Percentiles rank a stretch among this genome's conserved stretches.
Conservation (phyloP, 805 yeast genomes). For the Barnettozyma wickerhamii region DNA sequence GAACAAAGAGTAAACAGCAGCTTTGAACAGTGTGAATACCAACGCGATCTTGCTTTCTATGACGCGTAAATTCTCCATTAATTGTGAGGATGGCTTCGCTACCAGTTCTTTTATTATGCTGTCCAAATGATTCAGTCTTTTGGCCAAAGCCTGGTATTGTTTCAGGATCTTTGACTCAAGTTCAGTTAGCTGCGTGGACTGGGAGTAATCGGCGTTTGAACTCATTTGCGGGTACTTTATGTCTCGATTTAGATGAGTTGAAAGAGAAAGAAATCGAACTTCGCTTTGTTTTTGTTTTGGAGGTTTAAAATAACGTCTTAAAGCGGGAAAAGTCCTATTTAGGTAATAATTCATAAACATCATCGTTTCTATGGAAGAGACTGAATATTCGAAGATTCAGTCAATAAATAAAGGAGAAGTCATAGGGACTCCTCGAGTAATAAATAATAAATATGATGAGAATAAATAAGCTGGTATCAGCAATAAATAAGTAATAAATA, state of each 20-base stretch:
- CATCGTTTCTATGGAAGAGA: too few relatives aligned
- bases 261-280: background rate
- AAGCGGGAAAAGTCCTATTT: too few relatives aligned
- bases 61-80: slow-evolving; percentile 48
- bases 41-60: slow-evolving; percentile 61
- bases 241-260: background rate
- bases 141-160: slow-evolving; percentile 36
- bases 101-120: slow-evolving; percentile 19
- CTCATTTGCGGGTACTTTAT: slow-evolving; percentile 1
- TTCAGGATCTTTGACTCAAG: slow-evolving; percentile 33
- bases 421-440: too few relatives aligned
- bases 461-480: slow-evolving; percentile 1
- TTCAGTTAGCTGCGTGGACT: slow-evolving; percentile 27
- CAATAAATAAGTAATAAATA: slow-evolving; percentile 1
- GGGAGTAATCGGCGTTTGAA: slow-evolving; percentile 17
- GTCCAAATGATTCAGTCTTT: slow-evolving; percentile 27
- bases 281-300: background rate
- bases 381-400: too few relatives aligned
- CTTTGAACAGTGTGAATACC: slow-evolving; percentile 62
- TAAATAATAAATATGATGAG: slow-evolving; percentile 2
- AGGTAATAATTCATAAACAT: too few relatives aligned
- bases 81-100: slow-evolving; percentile 26
- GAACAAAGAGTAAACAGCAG: slow-evolving; percentile 64
- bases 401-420: background rate
- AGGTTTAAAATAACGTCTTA: too few relatives aligned